Evolutionary conservation across 129 eudicot species (phyloP), one percentile per base, ranked within the genome.

Genomic region (Pittosporum tobira): DNA sequence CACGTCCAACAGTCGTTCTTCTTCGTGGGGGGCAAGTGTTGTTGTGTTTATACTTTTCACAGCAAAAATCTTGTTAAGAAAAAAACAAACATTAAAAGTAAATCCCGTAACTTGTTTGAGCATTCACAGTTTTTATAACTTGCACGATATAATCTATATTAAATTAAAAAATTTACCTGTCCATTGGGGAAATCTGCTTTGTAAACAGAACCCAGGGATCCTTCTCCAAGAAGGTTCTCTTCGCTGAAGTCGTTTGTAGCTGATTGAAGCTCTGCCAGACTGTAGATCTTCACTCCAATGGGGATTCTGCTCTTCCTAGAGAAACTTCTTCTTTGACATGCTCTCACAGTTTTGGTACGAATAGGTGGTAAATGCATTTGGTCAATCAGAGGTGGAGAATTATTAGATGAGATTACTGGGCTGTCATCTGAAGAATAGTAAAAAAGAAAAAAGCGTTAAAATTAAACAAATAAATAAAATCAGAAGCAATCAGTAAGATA

Each of bases 131-230:
- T 70, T 55, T 24, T 11, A 13, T 25, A 25, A 51, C 37, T 20
- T 25, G 62, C 15, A 56, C 10, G 40, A 36, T 34, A 65, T 36
- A 64, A n/a, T n/a, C n/a, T n/a, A n/a, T 2, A 3, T 19, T 56
- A 11, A 38, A 15, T 30, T 4, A 3, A 58, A 51, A 38, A 24
- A 37, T 53, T 49, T 82, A 91, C 98, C 56, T 68, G 77, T 63
- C 95, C 90, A 78, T 87, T 80, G 40, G 94, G 87, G 69, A 91
- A 81, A 48, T 91, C 85, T 66, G 94, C 96, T 83, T 71, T 86
- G 63, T 59, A 83, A 47, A 91, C 98, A 6, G 94, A 72, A 52
- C 98, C 98, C 50, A 91, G 87, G 54, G 96, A 80, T 34, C 98
- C 98, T 68, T 86, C 94, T 49, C 96, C 96, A 65, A 91, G 80